Evolutionary conservation across 306 rosid genomes (phyloP).

Genomic region (Mucuna pruriens): DNA sequence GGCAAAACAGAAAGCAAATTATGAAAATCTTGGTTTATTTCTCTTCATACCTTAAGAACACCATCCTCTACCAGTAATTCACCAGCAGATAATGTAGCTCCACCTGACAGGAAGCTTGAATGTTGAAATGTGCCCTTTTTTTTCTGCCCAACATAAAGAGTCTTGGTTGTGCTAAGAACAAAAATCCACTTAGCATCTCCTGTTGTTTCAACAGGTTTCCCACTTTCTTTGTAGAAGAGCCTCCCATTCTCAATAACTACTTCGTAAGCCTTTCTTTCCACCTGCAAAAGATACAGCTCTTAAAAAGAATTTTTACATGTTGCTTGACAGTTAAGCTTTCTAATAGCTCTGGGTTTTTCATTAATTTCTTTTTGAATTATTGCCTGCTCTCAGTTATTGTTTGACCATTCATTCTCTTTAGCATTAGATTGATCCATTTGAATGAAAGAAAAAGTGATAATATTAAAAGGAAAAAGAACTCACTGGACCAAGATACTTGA

Average conservation of each 20-base stretch:
- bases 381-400: not conserved
- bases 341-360: not conserved
- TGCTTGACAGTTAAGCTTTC: slow-evolving; percentile 15
- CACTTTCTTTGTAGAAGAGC: slow-evolving; percentile 55
- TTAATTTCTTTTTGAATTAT: not conserved
- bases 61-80: slow-evolving; percentile 72
- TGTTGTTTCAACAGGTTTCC: slow-evolving; percentile 56
- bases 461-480: slow-evolving; percentile 41
- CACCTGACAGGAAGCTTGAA: slow-evolving; percentile 93
- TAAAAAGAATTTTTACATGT: not conserved
- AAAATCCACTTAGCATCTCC: slow-evolving; percentile 78
- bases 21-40: not conserved
- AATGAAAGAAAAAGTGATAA: not conserved
- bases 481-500: slow-evolving; percentile 92
- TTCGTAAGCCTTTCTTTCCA: slow-evolving; percentile 68
- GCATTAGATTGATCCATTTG: not conserved
- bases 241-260: slow-evolving; percentile 60
- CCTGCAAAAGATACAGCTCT: slow-evolving; percentile 47
- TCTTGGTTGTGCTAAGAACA: slow-evolving; percentile 86
- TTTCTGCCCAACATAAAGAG: slow-evolving; percentile 72
- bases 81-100: slow-evolving; percentile 90
- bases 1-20: not conserved
- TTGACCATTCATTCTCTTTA: not conserved
- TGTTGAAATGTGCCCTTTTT: slow-evolving; percentile 92
- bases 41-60: slow-evolving; percentile 66